A percentile compares a stretch with the other conserved stretches of the same genome.
Conservation (phyloP, 2,329 filamentous ascomycete genomes). For the Exophiala spinifera region DNA sequence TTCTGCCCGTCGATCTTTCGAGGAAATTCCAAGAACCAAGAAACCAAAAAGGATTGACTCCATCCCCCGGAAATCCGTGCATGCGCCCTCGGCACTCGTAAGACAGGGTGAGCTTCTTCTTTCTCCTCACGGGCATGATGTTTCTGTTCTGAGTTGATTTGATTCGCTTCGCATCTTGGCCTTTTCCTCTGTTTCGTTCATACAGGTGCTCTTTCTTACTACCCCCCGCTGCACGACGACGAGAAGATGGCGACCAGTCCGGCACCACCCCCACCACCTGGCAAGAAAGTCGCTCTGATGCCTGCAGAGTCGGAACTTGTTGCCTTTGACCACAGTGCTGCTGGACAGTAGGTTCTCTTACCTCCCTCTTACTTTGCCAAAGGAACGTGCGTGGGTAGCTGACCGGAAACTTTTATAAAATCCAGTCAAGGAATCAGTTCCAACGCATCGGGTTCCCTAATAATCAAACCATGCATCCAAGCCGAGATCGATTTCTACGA, state of each 20-base stretch:
- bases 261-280: neutral
- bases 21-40: neutral
- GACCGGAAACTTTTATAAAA: neutral
- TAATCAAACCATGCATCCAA: conserved; percentile 90
- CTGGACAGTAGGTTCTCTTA: conserved; percentile 47
- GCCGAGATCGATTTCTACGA: conserved; percentile 90
- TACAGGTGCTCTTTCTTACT: too few relatives aligned
- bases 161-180: too few relatives aligned
- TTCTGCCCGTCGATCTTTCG: neutral
- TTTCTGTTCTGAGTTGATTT: neutral
- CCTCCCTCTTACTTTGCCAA: neutral
- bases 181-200: neutral
- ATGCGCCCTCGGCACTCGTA: neutral
- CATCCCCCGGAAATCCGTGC: neutral
- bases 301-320: conserved; percentile 32
- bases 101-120: too few relatives aligned
- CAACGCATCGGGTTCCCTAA: conserved; percentile 75
- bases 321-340: conserved; percentile 45
- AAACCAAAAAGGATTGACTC: neutral
- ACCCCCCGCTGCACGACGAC: neutral
- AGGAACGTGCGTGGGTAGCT: too few relatives aligned
- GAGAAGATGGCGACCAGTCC: neutral
- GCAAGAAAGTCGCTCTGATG: conserved; percentile 13
- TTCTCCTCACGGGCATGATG: too few relatives aligned
- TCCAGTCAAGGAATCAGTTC: conserved; percentile 83